phyloP scores from a whole-genome alignment of 805 yeast genomes.

The Schizosaccharomyces japonicus region DNA sequence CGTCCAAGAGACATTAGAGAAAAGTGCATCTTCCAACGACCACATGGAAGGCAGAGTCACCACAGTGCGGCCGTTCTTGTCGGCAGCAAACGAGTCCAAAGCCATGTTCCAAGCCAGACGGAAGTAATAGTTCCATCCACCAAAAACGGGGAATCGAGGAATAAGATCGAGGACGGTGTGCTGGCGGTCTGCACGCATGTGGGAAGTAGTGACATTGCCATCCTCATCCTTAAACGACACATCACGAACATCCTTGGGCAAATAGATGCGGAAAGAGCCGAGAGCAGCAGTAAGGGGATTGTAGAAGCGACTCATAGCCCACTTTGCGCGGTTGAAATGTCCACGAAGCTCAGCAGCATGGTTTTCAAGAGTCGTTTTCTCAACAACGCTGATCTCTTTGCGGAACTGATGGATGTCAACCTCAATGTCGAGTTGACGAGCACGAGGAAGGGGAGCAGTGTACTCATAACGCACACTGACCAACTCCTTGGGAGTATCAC shows the following conservation, averaged over 20 bases:
- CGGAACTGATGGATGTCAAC: slow-evolving; percentile 76
- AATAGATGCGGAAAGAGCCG: slow-evolving; percentile 16
- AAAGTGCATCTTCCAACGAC: slow-evolving; percentile 47
- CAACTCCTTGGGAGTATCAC: not conserved
- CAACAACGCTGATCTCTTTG: slow-evolving; percentile 48
- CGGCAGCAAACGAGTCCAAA: slow-evolving; percentile 24
- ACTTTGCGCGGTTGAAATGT: slow-evolving; percentile 53
- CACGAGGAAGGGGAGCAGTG: slow-evolving; percentile 39
- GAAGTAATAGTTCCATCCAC: slow-evolving; percentile 89
- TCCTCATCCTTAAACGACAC: slow-evolving; percentile 70
- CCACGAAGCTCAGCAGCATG: slow-evolving; percentile 38
- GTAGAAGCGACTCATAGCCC: slow-evolving; percentile 17
- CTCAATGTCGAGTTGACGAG: slow-evolving; percentile 28
- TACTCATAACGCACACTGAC: slow-evolving; percentile 31
- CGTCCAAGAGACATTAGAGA: slow-evolving; percentile 34
- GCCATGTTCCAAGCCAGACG: slow-evolving; percentile 75
- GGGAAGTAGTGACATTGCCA: slow-evolving; percentile 74
- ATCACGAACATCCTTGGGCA: slow-evolving; percentile 32
- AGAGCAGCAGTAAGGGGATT: slow-evolving; percentile 34
- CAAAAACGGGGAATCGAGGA: slow-evolving; percentile 87
- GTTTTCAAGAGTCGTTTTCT: slow-evolving; percentile 59
- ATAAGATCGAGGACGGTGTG: slow-evolving; percentile 30
- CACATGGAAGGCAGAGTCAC: slow-evolving; percentile 47
- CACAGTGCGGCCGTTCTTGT: slow-evolving; percentile 23
- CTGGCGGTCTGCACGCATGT: slow-evolving; percentile 13